These are phyloP conservation scores for Blastobotrys indianensis DNA, from an alignment of 1,139 yeast species.

Conservation along the genomic window DNA sequence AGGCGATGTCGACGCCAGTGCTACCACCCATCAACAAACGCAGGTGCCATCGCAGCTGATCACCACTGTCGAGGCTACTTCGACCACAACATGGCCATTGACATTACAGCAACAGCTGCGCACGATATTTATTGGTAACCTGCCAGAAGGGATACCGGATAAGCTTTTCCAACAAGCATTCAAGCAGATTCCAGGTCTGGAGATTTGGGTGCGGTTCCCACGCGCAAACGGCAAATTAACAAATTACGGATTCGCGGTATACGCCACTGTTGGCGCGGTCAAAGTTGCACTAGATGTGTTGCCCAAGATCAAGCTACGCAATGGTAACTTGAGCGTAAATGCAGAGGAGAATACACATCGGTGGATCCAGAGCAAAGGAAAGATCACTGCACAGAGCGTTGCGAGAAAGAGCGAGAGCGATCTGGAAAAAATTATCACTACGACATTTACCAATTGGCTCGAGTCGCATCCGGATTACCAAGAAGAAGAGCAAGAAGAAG, in stretches of 20 bases:
- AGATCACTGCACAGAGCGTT: conserved; percentile 2
- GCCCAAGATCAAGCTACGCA: conserved; percentile 17
- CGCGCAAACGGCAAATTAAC: conserved; percentile 20
- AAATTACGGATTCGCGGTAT: conserved; percentile 25
- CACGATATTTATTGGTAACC: conserved; percentile 28
- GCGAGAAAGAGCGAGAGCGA: conserved; percentile 8
- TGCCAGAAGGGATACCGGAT: conserved; percentile 31
- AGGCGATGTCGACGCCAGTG: not conserved
- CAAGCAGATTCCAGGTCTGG: conserved; percentile 24
- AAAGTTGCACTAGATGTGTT: conserved; percentile 23
- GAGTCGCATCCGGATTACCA: conserved; percentile 10
- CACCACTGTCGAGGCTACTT: not conserved
- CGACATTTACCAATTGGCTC: conserved; percentile 8
- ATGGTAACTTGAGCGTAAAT: conserved; percentile 14
- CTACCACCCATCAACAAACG: not conserved
- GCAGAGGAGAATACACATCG: conserved; percentile 17
- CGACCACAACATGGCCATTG: conserved; percentile 18
- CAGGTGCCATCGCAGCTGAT: not conserved
- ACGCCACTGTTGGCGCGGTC: conserved; percentile 18
- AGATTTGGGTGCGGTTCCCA: conserved; percentile 20
- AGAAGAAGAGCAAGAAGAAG: conserved; percentile 5
- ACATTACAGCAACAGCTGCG: conserved; percentile 29
- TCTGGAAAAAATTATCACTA: conserved; percentile 8
- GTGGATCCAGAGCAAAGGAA: conserved; percentile 14
- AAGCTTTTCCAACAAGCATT: conserved; percentile 24